Conservation (phyloP, 2,329 filamentous ascomycete genomes). For the Talaromyces pinophilus region DNA sequence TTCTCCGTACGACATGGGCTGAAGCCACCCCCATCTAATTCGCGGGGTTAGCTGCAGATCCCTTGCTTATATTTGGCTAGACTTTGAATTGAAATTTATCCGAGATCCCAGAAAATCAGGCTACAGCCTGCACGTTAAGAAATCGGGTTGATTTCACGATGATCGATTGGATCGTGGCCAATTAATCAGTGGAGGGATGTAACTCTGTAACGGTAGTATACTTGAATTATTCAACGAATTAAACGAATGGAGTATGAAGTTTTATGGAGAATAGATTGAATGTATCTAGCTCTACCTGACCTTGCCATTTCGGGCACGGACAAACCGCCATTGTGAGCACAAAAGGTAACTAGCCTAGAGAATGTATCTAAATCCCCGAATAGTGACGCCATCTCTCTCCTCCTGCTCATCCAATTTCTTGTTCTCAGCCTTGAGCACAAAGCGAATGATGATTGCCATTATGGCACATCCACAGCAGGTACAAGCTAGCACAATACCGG, state of each 20-base stretch:
- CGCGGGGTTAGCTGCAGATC: slow-evolving; percentile 11
- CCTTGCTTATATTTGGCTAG: slow-evolving; percentile 1
- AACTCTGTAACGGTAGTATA: slow-evolving; percentile 11
- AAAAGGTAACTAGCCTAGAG: background rate
- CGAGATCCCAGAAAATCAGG: background rate
- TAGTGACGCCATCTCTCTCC: background rate
- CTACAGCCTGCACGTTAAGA: background rate
- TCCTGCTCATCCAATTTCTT: background rate
- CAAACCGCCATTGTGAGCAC: background rate
- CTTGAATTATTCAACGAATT: background rate
- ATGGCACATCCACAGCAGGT: background rate
- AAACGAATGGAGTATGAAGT: background rate
- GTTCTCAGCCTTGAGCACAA: background rate
- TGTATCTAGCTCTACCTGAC: background rate
- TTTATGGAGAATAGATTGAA: background rate
- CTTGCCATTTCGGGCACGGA: background rate
- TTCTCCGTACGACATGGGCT: background rate
- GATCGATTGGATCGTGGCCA: background rate
- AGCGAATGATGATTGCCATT: background rate
- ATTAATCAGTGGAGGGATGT: background rate
- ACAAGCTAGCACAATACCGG: background rate
- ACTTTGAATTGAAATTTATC: slow-evolving; percentile 1
- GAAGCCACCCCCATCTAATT: background rate
- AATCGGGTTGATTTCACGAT: background rate
- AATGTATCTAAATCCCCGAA: background rate